phyloP scores from a whole-genome alignment of 2,329 filamentous ascomycete species.

The Exophiala alcalophila region DNA sequence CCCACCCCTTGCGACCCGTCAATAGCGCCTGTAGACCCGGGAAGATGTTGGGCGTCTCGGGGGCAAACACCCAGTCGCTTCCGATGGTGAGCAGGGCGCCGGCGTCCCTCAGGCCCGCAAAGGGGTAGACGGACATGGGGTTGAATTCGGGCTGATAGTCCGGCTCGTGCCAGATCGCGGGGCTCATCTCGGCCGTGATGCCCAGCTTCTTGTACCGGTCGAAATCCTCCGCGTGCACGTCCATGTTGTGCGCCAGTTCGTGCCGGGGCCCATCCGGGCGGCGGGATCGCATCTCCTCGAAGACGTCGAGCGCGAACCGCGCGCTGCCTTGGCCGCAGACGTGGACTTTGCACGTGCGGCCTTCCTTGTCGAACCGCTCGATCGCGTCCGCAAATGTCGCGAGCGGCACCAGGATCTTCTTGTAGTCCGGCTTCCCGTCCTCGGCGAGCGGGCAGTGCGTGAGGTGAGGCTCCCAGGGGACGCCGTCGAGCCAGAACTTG shows the following conservation, averaged over 20 bases:
- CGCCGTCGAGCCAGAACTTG: conserved; percentile 31
- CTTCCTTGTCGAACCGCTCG: conserved; percentile 33
- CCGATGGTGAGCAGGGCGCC: conserved; percentile 19
- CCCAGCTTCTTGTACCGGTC: conserved; percentile 10
- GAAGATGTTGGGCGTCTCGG: conserved; percentile 19
- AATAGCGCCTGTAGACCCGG: conserved; percentile 13
- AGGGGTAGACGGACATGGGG: conserved; percentile 13
- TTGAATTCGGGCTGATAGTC: conserved; percentile 9
- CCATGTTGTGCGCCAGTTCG: conserved; percentile 28
- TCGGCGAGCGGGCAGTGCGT: conserved; percentile 31
- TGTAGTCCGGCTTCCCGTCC: conserved; percentile 31
- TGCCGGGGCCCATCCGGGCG: conserved; percentile 34
- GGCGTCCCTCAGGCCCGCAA: conserved; percentile 7
- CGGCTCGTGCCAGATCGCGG: conserved; percentile 15
- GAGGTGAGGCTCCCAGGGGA: conserved; percentile 22
- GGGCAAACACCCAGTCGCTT: conserved; percentile 15
- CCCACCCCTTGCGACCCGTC: conserved; percentile 11
- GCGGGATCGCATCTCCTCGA: conserved; percentile 31
- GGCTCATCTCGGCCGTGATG: conserved; percentile 21
- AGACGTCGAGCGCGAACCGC: conserved; percentile 34
- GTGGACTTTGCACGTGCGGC: conserved; percentile 38
- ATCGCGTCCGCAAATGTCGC: conserved; percentile 31
- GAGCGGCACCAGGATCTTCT: conserved; percentile 19
- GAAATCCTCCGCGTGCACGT: conserved; percentile 14
- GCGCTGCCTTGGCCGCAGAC: conserved; percentile 35